Evolutionary conservation across 257 asterid species (phyloP).

Genomic region (Solanum pinnatisectum): DNA sequence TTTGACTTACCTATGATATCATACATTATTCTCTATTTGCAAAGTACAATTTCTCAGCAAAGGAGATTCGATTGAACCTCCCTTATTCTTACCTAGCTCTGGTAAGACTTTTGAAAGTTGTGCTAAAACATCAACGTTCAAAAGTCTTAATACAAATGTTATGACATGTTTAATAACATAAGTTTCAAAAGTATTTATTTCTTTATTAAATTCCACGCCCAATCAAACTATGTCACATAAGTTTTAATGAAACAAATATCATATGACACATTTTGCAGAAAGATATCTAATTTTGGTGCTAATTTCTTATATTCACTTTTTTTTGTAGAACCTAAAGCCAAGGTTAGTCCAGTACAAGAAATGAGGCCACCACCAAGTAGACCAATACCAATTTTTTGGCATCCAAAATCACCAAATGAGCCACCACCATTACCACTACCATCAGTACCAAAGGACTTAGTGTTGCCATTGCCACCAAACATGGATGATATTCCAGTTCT

Average conservation of each 20-base stretch:
- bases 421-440: background rate
- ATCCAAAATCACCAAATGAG: background rate
- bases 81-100: background rate
- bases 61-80: background rate
- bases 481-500: background rate
- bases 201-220: background rate
- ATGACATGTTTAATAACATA: background rate
- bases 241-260: background rate
- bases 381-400: background rate
- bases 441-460: background rate
- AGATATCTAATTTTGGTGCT: background rate
- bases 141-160: background rate
- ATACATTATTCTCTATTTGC: background rate
- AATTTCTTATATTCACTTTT: background rate
- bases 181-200: background rate
- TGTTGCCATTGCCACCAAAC: background rate
- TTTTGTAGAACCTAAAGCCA: background rate
- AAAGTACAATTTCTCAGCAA: background rate
- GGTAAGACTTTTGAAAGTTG: background rate
- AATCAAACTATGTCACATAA: background rate
- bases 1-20: background rate
- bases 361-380: constrained; percentile 1
- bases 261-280: background rate
- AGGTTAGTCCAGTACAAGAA: background rate
- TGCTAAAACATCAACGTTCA: background rate